These are phyloP conservation scores for Heliosperma pusillum DNA, from an alignment of 148 eudicot species.

Conservation along the genomic window DNA sequence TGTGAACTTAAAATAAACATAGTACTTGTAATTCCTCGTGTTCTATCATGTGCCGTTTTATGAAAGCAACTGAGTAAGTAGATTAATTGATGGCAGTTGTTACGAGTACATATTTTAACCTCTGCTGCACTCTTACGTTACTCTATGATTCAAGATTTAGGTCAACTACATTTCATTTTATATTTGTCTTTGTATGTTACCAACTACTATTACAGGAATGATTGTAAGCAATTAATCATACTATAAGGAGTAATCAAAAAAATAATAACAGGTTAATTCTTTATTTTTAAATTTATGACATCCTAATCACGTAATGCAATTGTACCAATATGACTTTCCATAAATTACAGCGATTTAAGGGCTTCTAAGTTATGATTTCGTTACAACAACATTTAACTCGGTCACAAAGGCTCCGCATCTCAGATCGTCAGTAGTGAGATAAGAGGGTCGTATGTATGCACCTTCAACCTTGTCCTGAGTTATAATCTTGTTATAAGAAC, in stretches of 20 bases:
- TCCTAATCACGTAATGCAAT: no score
- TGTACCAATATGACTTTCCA: neutral
- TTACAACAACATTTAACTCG: neutral
- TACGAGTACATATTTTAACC: neutral
- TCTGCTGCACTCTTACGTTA: conserved; percentile 9
- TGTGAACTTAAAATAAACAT: no score
- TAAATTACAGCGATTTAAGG: neutral
- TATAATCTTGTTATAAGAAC: conserved; percentile 1
- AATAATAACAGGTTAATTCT: neutral
- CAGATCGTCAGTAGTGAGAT: neutral
- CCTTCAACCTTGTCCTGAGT: neutral
- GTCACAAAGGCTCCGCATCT: neutral
- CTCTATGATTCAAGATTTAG: neutral
- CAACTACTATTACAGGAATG: neutral
- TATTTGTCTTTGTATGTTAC: neutral
- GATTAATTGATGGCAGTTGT: neutral
- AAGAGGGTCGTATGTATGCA: neutral
- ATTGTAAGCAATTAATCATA: neutral
- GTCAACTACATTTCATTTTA: neutral
- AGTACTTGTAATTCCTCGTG: neutral
- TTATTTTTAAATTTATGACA: neutral
- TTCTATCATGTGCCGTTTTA: conserved; percentile 6
- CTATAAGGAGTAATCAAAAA: neutral
- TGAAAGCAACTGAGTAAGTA: neutral
- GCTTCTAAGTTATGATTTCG: neutral